A percentile compares a stretch with the other conserved stretches of the same genome.
phyloP scores from a whole-genome alignment of 257 asterid genomes.

The Thymus mandschuricus region DNA sequence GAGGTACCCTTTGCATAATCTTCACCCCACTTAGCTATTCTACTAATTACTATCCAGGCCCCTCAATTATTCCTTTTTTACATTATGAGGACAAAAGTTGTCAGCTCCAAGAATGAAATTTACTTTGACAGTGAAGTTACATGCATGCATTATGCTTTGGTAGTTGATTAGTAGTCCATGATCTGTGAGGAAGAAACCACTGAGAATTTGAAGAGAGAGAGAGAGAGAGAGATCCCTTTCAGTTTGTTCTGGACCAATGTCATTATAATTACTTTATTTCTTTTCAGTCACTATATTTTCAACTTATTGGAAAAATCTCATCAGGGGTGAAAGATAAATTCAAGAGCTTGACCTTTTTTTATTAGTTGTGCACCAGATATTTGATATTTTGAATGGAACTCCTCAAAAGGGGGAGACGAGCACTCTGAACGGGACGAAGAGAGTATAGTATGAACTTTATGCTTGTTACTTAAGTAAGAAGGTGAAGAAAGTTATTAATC shows the following conservation, averaged over 20 bases:
- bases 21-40: neutral
- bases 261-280: slow-evolving; percentile 30
- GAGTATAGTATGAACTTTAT: neutral
- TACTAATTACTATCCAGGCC: neutral
- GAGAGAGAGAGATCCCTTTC: slow-evolving; percentile 18
- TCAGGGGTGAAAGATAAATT: neutral
- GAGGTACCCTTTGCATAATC: neutral
- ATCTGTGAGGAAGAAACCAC: slow-evolving; percentile 25
- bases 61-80: neutral
- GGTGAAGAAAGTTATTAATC: slow-evolving; percentile 18
- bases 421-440: no score
- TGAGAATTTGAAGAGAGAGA: neutral
- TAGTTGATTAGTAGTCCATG: slow-evolving; percentile 32
- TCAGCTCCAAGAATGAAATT: slow-evolving; percentile 11
- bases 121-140: slow-evolving; percentile 38
- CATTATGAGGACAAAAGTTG: no score
- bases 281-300: slow-evolving; percentile 22
- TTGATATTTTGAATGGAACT: neutral
- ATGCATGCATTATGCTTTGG: slow-evolving; percentile 31
- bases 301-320: neutral
- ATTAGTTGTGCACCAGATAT: neutral
- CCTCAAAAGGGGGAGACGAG: no score
- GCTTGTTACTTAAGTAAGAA: slow-evolving; percentile 7
- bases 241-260: slow-evolving; percentile 28
- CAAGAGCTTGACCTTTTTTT: neutral